A percentile compares a stretch with the other conserved stretches of the same genome.
These are phyloP conservation scores for Talaromyces liani DNA, from an alignment of 495 filamentous ascomycete genomes.

Conservation along the genomic window DNA sequence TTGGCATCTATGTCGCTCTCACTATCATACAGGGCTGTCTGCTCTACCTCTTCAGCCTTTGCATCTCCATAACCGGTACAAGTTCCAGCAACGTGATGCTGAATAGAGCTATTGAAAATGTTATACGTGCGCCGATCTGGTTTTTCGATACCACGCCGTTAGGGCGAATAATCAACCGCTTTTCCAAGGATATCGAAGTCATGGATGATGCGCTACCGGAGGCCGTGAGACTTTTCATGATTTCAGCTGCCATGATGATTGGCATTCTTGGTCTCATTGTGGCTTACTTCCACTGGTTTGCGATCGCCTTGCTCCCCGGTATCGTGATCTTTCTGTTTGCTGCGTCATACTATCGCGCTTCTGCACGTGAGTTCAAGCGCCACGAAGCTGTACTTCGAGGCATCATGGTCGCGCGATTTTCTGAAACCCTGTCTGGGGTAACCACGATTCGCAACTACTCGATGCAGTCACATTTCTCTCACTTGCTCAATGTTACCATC, in stretches of 20 bases:
- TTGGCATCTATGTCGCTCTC: conserved; percentile 72
- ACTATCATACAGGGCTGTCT: conserved; percentile 34
- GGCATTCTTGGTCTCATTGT: conserved; percentile 5
- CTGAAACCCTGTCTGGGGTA: conserved; percentile 53
- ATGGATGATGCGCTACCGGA: conserved; percentile 39
- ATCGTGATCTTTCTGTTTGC: conserved; percentile 80
- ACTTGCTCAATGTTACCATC: conserved; percentile 49
- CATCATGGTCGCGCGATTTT: conserved; percentile 60
- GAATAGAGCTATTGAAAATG: conserved; percentile 29
- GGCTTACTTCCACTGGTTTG: conserved; percentile 70
- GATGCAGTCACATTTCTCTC: conserved; percentile 47
- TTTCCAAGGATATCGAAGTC: conserved; percentile 36
- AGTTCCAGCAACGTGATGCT: conserved; percentile 37
- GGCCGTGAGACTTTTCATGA: conserved; percentile 20
- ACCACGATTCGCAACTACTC: conserved; percentile 61
- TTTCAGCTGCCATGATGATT: conserved; percentile 14
- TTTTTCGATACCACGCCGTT: conserved; percentile 43
- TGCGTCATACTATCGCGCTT: conserved; percentile 72
- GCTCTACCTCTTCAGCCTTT: conserved; percentile 24
- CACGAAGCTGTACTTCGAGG: conserved; percentile 58
- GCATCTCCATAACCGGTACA: conserved; percentile 63
- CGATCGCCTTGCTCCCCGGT: conserved; percentile 75
- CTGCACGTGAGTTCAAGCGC: conserved; percentile 58
- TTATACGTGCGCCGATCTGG: conserved; percentile 39
- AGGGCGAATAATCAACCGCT: conserved; percentile 43